A percentile compares a stretch with the other conserved stretches of the same genome.
These are phyloP conservation scores for Clitopilus hobsonii DNA, from an alignment of 768 basidiomycete genomes.

Conservation along the genomic window DNA sequence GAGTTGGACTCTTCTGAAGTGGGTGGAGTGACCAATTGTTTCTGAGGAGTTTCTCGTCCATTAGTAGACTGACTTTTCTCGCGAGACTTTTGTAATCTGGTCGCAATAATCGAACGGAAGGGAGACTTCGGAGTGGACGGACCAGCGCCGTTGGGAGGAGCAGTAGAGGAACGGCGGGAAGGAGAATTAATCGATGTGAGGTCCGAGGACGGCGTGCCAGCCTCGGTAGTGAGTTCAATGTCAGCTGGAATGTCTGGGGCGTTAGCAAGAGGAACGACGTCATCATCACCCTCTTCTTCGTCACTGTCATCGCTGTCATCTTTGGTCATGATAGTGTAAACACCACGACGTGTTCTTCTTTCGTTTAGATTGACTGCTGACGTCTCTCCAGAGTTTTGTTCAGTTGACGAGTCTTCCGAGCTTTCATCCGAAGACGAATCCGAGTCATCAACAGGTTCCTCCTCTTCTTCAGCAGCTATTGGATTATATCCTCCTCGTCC, in stretches of 20 bases:
- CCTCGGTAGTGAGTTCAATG: conserved; percentile 48
- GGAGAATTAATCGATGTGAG: conserved; percentile 34
- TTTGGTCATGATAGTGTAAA: conserved; percentile 66
- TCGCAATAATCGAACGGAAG: conserved; percentile 55
- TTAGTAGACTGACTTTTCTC: conserved; percentile 5
- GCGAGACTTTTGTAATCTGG: conserved; percentile 49
- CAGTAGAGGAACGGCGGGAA: conserved; percentile 22
- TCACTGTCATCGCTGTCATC: conserved; percentile 62
- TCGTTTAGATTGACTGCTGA: conserved; percentile 64
- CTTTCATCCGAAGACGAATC: conserved; percentile 45
- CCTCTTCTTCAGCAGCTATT: conserved; percentile 44
- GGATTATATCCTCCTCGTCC: conserved; percentile 72
- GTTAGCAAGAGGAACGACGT: conserved; percentile 38
- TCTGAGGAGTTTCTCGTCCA: background rate
- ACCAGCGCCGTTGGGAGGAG: conserved; percentile 36
- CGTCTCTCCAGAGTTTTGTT: conserved; percentile 36
- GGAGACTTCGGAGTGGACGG: conserved; percentile 30
- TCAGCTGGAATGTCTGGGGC: conserved; percentile 42
- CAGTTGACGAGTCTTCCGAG: conserved; percentile 34
- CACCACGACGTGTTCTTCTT: conserved; percentile 74
- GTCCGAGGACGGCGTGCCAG: conserved; percentile 39
- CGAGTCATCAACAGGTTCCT: conserved; percentile 39
- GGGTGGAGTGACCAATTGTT: conserved; percentile 43
- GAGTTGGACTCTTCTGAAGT: conserved; percentile 39
- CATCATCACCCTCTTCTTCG: conserved; percentile 43